These are phyloP conservation scores for Lentinula lateritia DNA, from an alignment of 768 basidiomycete species.

Conservation along the genomic window DNA sequence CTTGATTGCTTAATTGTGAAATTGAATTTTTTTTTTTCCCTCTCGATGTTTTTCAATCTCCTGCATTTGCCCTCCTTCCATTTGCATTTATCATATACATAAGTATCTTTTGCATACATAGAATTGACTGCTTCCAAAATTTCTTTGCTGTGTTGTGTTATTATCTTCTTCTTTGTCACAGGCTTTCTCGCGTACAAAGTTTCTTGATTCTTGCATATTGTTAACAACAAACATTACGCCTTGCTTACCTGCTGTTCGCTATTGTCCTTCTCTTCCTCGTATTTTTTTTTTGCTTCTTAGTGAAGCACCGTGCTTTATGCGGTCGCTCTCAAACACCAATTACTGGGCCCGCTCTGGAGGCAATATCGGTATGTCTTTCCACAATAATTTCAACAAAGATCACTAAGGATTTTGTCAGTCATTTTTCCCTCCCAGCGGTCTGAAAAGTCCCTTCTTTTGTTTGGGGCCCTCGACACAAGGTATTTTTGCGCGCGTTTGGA, in stretches of 20 bases:
- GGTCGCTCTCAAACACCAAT: too few species aligned
- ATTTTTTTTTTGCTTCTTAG: not conserved
- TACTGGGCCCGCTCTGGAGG: too few species aligned
- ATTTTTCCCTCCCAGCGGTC: too few species aligned
- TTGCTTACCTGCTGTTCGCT: too few species aligned
- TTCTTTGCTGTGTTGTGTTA: not conserved
- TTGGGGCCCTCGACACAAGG: not conserved
- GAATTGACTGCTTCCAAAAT: not conserved
- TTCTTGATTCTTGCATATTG: not conserved
- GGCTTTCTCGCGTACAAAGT: not conserved
- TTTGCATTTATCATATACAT: not conserved
- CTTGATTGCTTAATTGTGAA: not conserved
- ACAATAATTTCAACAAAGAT: too few species aligned
- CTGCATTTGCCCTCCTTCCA: not conserved
- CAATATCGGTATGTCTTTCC: too few species aligned
- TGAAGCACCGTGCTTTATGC: not conserved
- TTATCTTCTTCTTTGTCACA: not conserved
- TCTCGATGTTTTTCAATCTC: not conserved
- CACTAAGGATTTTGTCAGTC: too few species aligned
- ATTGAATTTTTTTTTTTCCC: not conserved
- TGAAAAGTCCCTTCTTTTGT: too few species aligned
- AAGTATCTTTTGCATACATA: not conserved
- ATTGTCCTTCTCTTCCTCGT: not conserved
- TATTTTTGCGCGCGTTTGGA: not conserved
- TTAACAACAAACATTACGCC: too few species aligned